A percentile compares a stretch with the other conserved stretches of the same genome.
Evolutionary conservation across 306 rosid genomes (phyloP).

Genomic region (Glycine soja): DNA sequence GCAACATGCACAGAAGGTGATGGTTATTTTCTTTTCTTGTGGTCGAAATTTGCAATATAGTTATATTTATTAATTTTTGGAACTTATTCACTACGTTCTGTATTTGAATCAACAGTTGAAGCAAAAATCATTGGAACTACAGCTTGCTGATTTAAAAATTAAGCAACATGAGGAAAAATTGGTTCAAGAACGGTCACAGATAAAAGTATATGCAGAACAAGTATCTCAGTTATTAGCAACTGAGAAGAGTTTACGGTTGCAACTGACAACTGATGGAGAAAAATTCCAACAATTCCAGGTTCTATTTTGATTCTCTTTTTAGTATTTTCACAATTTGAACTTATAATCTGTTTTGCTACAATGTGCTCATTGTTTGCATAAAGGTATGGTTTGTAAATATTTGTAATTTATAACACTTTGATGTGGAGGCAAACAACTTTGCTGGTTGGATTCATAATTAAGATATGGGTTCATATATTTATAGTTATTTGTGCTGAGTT

Average conservation of each 20-base stretch:
- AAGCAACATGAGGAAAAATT: conserved; percentile 88
- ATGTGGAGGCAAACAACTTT: conserved; percentile 23
- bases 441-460: conserved; percentile 20
- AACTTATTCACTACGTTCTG: conserved; percentile 42
- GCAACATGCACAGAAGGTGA: conserved; percentile 81
- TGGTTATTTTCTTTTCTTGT: conserved; percentile 36
- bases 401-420: conserved; percentile 19
- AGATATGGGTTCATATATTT: background rate
- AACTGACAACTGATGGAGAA: conserved; percentile 93
- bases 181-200: conserved; percentile 87
- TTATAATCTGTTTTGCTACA: conserved; percentile 20
- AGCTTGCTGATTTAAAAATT: conserved; percentile 83
- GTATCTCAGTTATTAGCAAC: conserved; percentile 83
- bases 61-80: conserved; percentile 35
- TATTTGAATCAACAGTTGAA: conserved; percentile 71
- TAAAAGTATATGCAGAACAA: conserved; percentile 90
- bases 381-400: too few species aligned
- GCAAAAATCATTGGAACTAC: conserved; percentile 92
- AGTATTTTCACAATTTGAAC: conserved; percentile 24
- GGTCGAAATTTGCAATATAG: conserved; percentile 22
- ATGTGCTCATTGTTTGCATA: conserved; percentile 14
- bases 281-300: conserved; percentile 97
- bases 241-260: conserved; percentile 82
- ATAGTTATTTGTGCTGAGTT: background rate
- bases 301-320: conserved; percentile 36